Evolutionary conservation across 805 yeast genomes (phyloP).

Genomic region (Zygosaccharomyces kombuchaensis): DNA sequence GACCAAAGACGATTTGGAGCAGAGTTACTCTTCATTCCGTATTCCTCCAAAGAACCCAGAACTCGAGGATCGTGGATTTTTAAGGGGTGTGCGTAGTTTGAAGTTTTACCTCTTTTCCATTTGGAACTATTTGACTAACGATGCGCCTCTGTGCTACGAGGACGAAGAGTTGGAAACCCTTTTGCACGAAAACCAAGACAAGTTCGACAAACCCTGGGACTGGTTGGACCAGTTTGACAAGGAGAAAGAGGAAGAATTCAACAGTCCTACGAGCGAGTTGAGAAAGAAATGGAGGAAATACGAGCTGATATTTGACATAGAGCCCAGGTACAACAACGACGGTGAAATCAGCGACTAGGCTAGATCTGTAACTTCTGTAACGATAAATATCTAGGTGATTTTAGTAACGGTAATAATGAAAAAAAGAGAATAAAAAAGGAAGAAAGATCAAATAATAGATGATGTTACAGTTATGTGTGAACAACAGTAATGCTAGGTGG

Average conservation of each 20-base stretch:
- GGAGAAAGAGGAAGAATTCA: slow-evolving; percentile 31
- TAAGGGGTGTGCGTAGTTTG: slow-evolving; percentile 75
- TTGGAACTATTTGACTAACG: slow-evolving; percentile 51
- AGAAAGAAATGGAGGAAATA: slow-evolving; percentile 37
- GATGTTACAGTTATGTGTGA: slow-evolving; percentile 16
- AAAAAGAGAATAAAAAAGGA: background rate
- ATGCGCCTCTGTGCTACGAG: slow-evolving; percentile 27
- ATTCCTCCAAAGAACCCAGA: slow-evolving; percentile 70
- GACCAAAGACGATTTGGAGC: slow-evolving; percentile 50
- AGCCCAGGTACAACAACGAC: slow-evolving; percentile 33
- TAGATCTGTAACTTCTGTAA: background rate
- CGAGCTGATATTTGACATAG: slow-evolving; percentile 35
- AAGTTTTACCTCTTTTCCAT: slow-evolving; percentile 59
- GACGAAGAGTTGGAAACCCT: slow-evolving; percentile 22
- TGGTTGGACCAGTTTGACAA: slow-evolving; percentile 40
- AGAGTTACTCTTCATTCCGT: slow-evolving; percentile 39
- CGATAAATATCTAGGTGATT: background rate
- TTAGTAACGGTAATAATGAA: background rate
- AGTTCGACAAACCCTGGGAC: slow-evolving; percentile 29
- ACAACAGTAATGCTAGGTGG: slow-evolving; percentile 28
- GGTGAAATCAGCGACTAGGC: slow-evolving; percentile 31
- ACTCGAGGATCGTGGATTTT: slow-evolving; percentile 72
- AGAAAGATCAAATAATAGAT: background rate
- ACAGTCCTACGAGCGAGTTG: slow-evolving; percentile 28
- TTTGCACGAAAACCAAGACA: slow-evolving; percentile 19